Percentiles rank a stretch among this genome's conserved stretches.
phyloP scores from a whole-genome alignment of 176 grass and related monocot genomes.

The Hordeum vulgare region DNA sequence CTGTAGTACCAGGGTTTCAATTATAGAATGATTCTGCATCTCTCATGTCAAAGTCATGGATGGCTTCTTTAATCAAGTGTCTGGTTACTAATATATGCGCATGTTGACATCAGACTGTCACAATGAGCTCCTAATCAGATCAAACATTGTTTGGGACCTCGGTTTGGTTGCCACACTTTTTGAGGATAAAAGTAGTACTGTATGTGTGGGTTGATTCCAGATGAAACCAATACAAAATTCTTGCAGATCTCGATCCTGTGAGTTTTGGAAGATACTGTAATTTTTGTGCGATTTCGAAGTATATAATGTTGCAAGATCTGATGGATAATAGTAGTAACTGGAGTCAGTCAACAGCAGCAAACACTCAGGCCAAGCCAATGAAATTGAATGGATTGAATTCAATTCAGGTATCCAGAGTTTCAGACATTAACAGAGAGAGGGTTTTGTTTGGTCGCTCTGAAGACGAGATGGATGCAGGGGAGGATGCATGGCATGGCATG shows the following conservation, averaged over 20 bases:
- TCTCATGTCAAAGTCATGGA: slow-evolving; percentile 22
- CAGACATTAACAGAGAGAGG: neutral
- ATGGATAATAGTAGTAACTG: neutral
- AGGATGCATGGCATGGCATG: no score
- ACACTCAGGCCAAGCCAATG: slow-evolving; percentile 8
- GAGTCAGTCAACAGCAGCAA: neutral
- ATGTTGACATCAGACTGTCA: slow-evolving; percentile 3
- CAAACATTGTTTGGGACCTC: neutral
- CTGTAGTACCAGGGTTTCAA: neutral
- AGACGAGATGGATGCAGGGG: neutral
- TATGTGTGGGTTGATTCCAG: neutral
- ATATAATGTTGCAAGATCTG: no score
- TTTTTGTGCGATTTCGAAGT: no score
- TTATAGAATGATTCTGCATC: neutral
- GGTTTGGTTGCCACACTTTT: no score
- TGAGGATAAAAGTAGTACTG: no score
- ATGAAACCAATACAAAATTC: neutral
- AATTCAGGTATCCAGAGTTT: neutral
- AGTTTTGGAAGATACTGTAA: no score
- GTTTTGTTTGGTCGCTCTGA: neutral
- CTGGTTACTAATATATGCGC: neutral
- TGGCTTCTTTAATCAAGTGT: slow-evolving; percentile 6
- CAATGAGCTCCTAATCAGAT: neutral
- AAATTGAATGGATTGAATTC: slow-evolving; percentile 35
- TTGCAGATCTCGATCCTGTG: neutral